Percentiles rank a stretch among this genome's conserved stretches.
Conservation (phyloP, 2,329 filamentous ascomycete species). For the Ceratocystis ficicola region DNA sequence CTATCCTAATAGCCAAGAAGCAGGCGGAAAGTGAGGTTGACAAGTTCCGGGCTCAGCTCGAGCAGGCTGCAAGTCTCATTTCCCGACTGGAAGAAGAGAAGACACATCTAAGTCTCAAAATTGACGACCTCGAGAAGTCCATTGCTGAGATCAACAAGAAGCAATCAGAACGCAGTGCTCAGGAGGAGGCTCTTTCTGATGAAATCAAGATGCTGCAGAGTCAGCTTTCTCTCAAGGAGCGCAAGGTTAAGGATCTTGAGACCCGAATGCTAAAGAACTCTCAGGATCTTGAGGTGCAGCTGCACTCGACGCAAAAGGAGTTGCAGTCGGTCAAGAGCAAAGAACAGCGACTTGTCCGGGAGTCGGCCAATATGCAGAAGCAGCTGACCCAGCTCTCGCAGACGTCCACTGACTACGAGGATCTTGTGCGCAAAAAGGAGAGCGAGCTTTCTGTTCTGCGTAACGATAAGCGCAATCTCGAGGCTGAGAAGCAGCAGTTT, state of each 20-base stretch:
- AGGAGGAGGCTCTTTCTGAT: slow-evolving; percentile 64
- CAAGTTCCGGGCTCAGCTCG: slow-evolving; percentile 64
- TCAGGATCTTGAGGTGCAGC: slow-evolving; percentile 77
- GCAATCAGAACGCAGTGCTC: slow-evolving; percentile 60
- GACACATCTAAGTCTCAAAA: slow-evolving; percentile 53
- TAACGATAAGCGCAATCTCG: slow-evolving; percentile 69
- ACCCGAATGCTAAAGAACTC: slow-evolving; percentile 70
- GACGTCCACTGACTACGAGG: slow-evolving; percentile 90
- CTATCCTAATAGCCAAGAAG: slow-evolving; percentile 78
- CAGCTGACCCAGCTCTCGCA: slow-evolving; percentile 78
- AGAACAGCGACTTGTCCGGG: slow-evolving; percentile 62
- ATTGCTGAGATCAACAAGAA: slow-evolving; percentile 58
- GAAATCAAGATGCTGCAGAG: slow-evolving; percentile 88
- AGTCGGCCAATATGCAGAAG: slow-evolving; percentile 71
- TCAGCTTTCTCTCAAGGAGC: slow-evolving; percentile 76
- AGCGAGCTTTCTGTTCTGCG: slow-evolving; percentile 80
- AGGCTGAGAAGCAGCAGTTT: slow-evolving; percentile 64
- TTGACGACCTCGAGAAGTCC: slow-evolving; percentile 57
- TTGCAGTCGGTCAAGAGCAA: slow-evolving; percentile 60
- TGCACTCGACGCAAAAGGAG: slow-evolving; percentile 67
- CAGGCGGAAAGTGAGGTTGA: slow-evolving; percentile 76
- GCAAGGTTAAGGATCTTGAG: slow-evolving; percentile 80
- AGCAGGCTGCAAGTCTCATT: slow-evolving; percentile 84
- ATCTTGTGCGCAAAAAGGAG: slow-evolving; percentile 84
- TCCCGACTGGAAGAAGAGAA: slow-evolving; percentile 79